Evolutionary conservation across 1,139 yeast species (phyloP).

Genomic region (Yamadazyma diospyri): DNA sequence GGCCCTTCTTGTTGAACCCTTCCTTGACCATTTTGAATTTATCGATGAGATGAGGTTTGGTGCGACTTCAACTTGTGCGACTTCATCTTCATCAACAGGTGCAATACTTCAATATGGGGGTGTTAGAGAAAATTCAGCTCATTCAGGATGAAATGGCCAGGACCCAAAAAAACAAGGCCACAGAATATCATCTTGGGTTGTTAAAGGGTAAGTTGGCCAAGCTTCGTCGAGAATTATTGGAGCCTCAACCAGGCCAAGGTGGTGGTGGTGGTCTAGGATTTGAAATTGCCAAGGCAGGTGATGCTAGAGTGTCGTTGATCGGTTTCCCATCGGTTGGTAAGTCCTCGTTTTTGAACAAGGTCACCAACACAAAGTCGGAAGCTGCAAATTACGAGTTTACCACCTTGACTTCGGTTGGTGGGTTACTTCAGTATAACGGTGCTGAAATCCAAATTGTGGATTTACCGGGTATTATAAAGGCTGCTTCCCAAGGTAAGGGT

Average conservation of each 20-base stretch:
- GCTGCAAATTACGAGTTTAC: slow-evolving; percentile 96
- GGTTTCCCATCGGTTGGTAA: slow-evolving; percentile 99
- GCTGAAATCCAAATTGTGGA: slow-evolving; percentile 96
- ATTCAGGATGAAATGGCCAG: slow-evolving; percentile 92
- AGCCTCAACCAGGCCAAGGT: slow-evolving; percentile 75
- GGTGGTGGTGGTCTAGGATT: slow-evolving; percentile 84
- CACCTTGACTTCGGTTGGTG: slow-evolving; percentile 94
- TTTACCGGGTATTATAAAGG: slow-evolving; percentile 94
- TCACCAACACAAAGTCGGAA: slow-evolving; percentile 91
- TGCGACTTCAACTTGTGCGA: neutral
- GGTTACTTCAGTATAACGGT: slow-evolving; percentile 89
- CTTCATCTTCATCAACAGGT: no score
- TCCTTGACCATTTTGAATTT: neutral
- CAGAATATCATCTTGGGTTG: slow-evolving; percentile 93
- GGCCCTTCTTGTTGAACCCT: neutral
- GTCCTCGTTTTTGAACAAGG: slow-evolving; percentile 80
- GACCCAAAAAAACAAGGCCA: slow-evolving; percentile 96
- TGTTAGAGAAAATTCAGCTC: slow-evolving; percentile 72
- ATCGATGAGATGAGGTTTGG: slow-evolving; percentile 1
- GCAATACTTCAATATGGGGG: slow-evolving; percentile 34
- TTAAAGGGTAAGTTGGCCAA: slow-evolving; percentile 94
- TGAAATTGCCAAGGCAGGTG: slow-evolving; percentile 94
- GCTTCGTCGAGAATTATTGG: slow-evolving; percentile 84
- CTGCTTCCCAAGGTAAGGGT: slow-evolving; percentile 97
- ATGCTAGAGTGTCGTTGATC: slow-evolving; percentile 90